A percentile compares a stretch with the other conserved stretches of the same genome.
phyloP scores from a whole-genome alignment of 2,329 filamentous ascomycete genomes.

The Alternaria triticina region DNA sequence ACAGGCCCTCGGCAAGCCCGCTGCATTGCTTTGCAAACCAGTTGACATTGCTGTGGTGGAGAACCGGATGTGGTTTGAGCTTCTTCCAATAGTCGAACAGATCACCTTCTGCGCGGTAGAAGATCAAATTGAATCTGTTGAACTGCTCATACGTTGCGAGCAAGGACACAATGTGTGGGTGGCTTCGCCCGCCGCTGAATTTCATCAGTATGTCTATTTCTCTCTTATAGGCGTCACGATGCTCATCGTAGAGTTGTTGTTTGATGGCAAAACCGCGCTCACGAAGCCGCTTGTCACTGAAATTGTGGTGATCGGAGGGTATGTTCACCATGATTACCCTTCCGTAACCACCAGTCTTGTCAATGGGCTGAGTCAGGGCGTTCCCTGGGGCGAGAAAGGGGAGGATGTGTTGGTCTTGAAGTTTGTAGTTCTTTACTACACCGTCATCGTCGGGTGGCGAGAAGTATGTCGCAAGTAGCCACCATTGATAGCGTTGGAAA shows the following conservation, averaged over 20 bases:
- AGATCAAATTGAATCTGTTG: constrained; percentile 22
- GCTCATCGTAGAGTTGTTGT: constrained; percentile 8
- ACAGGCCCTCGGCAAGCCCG: constrained; percentile 20
- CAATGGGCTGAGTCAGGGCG: not conserved
- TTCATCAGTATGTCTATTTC: constrained; percentile 16
- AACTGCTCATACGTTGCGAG: constrained; percentile 26
- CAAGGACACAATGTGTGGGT: constrained; percentile 21
- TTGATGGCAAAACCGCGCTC: constrained; percentile 22
- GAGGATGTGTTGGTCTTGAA: constrained; percentile 20
- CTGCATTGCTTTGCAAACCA: constrained; percentile 24
- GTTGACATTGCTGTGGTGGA: not conserved
- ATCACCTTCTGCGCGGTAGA: constrained; percentile 24
- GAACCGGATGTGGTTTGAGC: not conserved
- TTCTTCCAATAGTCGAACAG: constrained; percentile 18
- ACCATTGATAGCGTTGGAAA: constrained; percentile 24
- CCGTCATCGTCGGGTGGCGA: not conserved
- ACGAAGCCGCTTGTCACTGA: not conserved
- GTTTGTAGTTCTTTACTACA: constrained; percentile 16
- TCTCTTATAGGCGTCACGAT: constrained; percentile 11
- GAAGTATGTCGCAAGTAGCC: constrained; percentile 22
- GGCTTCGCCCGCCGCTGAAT: constrained; percentile 15
- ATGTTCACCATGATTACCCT: constrained; percentile 22
- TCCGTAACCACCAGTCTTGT: constrained; percentile 12
- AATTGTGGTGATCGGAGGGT: constrained; percentile 22
- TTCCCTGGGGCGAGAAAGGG: constrained; percentile 8